Conservation (phyloP, 139 green algal species). For the Volvox reticuliferus region DNA sequence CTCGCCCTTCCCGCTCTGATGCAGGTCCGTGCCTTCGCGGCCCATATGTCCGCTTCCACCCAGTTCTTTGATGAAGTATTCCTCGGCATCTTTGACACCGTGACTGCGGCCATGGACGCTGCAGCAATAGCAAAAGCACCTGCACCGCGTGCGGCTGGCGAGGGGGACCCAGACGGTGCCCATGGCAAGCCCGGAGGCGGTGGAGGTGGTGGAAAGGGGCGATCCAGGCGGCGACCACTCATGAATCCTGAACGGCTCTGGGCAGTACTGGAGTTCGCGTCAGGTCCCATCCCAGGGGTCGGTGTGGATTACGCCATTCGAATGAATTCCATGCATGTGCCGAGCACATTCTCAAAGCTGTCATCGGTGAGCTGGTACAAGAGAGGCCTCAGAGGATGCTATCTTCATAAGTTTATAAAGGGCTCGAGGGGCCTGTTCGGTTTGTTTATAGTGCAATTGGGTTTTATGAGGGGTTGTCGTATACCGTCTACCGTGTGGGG, state of each 20-base stretch:
- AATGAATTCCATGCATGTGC: slow-evolving; percentile 53
- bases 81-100: slow-evolving; percentile 12
- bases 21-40: slow-evolving; percentile 36
- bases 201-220: not conserved
- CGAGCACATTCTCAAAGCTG: slow-evolving; percentile 36
- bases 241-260: not conserved
- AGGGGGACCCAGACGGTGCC: not conserved
- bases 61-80: slow-evolving; percentile 46
- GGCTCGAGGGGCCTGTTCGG: too few relatives aligned
- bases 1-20: not conserved
- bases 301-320: slow-evolving; percentile 57
- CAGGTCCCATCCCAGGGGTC: not conserved
- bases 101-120: not conserved
- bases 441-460: too few relatives aligned
- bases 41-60: slow-evolving; percentile 5
- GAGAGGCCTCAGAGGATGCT: too few relatives aligned
- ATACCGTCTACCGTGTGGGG: too few relatives aligned
- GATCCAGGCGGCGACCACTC: not conserved
- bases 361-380: not conserved
- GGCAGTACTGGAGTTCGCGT: slow-evolving; percentile 59
- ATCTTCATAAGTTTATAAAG: too few relatives aligned
- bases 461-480: too few relatives aligned
- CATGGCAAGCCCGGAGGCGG: not conserved
- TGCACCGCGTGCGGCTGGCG: not conserved
- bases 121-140: not conserved